A percentile compares a stretch with the other conserved stretches of the same genome.
Evolutionary conservation across 2,329 filamentous ascomycete species (phyloP).

Genomic region (Piedraia hortae): DNA sequence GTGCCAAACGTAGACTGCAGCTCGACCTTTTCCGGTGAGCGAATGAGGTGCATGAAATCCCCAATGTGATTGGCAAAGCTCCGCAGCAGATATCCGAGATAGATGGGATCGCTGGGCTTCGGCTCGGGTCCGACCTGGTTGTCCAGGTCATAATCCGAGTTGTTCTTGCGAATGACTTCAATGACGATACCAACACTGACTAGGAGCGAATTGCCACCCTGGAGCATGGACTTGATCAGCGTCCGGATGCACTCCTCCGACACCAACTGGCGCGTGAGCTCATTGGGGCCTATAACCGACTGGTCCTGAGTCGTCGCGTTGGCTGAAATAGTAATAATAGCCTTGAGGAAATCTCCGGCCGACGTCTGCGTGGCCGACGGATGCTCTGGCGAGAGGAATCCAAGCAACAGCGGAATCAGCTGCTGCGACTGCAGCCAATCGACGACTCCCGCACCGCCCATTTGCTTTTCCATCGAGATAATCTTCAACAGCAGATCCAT

Average conservation of each 20-base stretch:
- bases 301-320: constrained; percentile 96
- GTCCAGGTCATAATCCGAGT: constrained; percentile 93
- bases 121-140: constrained; percentile 56
- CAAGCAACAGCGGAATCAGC: constrained; percentile 62
- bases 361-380: constrained; percentile 83
- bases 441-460: constrained; percentile 74
- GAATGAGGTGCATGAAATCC: constrained; percentile 75
- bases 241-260: constrained; percentile 59
- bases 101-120: constrained; percentile 78
- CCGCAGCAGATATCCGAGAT: constrained; percentile 67
- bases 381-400: constrained; percentile 62
- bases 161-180: constrained; percentile 96
- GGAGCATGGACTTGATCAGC: constrained; percentile 75
- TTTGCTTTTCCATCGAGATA: constrained; percentile 78
- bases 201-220: constrained; percentile 76
- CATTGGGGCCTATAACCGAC: constrained; percentile 95
- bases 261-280: constrained; percentile 80
- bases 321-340: constrained; percentile 94
- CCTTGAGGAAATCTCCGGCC: constrained; percentile 90
- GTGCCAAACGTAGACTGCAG: constrained; percentile 71
- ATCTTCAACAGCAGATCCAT: constrained; percentile 96
- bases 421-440: constrained; percentile 87
- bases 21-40: constrained; percentile 46
- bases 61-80: constrained; percentile 78
- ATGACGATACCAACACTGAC: constrained; percentile 95